Base-by-base conservation (phyloP, 2,329 filamentous ascomycete species). In the Neofusicoccum parvum region DNA sequence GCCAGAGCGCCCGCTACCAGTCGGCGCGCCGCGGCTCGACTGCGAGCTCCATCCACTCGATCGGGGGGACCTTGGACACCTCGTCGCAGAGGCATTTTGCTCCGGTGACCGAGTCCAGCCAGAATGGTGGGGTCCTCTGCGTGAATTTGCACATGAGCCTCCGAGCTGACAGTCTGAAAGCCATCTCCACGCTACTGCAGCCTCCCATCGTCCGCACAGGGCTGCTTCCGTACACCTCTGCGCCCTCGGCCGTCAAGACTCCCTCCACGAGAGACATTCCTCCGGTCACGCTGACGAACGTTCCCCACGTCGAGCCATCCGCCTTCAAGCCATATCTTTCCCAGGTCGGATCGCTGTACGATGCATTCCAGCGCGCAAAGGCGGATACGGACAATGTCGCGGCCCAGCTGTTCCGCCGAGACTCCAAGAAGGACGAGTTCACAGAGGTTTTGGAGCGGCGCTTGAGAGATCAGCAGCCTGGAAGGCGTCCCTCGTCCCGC, bases 141-240 rank as follows among this genome's bases (percentile, higher is more conserved):
- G 43, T 17, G 49, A 9, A 5, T 34, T 45, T 12, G 56, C 15
- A 15, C 37, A 17, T 23, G 5, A 20, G 17, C 46, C 36, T 46
- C 27, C n/a, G 32, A 17, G 56, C 65, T 68, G 48, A 67, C 10
- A 56, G 7, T 17, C 4, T 48, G 17, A 17, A 64, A 92, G 91
- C 95, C 68, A 98, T 98, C 71, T 97, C 94, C 9, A 96, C 92
- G 1, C 85, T 98, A n/a, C 86, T 98, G 3, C 92, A 96, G 74
- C 90, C 92, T 34, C 92, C 94, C 3, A 96, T 97, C 70, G 88
- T 96, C 65, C 88, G 94, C 69, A 96, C 94, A 2, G 94, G 94
- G 65, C 85, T 97, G 58, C 84, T 93, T 64, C 91, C 94, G 23
- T 90, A 96, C 76, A 90, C 90, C 0, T 84, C 89, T 1, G 88